Evolutionary conservation across 179 eudicot genomes (phyloP).

Genomic region (Silene noctiflora): DNA sequence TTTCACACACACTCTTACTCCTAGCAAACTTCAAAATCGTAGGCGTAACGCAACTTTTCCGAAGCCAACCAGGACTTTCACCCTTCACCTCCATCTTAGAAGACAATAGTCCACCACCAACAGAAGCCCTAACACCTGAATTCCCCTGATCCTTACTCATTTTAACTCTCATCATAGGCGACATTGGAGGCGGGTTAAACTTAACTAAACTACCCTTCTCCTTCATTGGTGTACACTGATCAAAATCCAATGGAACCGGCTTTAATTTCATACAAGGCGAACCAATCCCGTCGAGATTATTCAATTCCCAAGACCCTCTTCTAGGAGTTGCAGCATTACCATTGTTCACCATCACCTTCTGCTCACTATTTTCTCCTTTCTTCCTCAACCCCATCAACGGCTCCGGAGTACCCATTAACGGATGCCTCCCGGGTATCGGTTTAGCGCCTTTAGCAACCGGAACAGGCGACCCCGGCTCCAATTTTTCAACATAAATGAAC

Average conservation of each 20-base stretch:
- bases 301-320: constrained; percentile 82
- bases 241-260: constrained; percentile 71
- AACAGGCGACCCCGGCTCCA: constrained; percentile 89
- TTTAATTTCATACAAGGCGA: constrained; percentile 34
- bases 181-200: constrained; percentile 41
- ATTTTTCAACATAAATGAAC: constrained; percentile 66
- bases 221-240: constrained; percentile 69
- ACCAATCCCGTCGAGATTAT: constrained; percentile 23
- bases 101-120: constrained; percentile 52
- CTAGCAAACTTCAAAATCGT: constrained; percentile 54
- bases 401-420: constrained; percentile 75
- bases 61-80: constrained; percentile 48
- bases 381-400: constrained; percentile 68
- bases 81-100: constrained; percentile 49
- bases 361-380: constrained; percentile 43
- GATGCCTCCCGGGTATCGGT: constrained; percentile 86
- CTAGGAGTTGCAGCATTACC: constrained; percentile 40
- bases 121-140: constrained; percentile 49
- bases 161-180: constrained; percentile 59
- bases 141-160: constrained; percentile 33
- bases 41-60: constrained; percentile 66
- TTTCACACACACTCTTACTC: constrained; percentile 71
- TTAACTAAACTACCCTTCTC: constrained; percentile 47
- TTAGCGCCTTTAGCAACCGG: constrained; percentile 73
- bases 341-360: constrained; percentile 24